These are phyloP conservation scores for Fusarium anthophilum DNA, from an alignment of 2,329 filamentous ascomycete genomes.

Conservation along the genomic window DNA sequence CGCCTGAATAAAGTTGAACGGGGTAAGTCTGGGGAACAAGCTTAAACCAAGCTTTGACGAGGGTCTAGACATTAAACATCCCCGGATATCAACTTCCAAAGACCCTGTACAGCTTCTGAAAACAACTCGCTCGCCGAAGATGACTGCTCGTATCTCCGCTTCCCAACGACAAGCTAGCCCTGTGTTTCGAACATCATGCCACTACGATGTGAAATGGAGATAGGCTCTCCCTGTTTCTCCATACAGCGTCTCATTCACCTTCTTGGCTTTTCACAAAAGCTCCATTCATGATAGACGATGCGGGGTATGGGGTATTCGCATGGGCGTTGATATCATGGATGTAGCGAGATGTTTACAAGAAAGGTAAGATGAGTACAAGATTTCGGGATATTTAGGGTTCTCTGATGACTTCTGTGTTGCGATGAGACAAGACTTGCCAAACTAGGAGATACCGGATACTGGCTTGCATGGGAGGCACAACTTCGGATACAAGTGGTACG, in stretches of 20 bases:
- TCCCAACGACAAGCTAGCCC: background rate
- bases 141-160: conserved; percentile 30
- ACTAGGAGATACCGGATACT: background rate
- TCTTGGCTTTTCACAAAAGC: conserved; percentile 1
- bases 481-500: background rate
- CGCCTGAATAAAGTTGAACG: background rate
- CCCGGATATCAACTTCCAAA: conserved; percentile 9
- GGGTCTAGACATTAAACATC: background rate
- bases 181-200: conserved; percentile 6
- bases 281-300: background rate
- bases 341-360: background rate
- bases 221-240: background rate
- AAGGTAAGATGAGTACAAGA: background rate
- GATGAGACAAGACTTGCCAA: background rate
- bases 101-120: background rate
- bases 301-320: conserved; percentile 23
- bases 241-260: conserved; percentile 18
- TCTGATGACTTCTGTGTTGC: background rate
- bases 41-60: conserved; percentile 4
- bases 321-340: background rate
- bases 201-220: background rate
- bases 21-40: conserved; percentile 4
- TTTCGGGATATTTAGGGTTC: conserved; percentile 32
- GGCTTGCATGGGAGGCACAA: background rate
- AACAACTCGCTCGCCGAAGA: conserved; percentile 22